Evolutionary conservation across 345 rosid genomes (phyloP).

Genomic region (Salix viminalis): DNA sequence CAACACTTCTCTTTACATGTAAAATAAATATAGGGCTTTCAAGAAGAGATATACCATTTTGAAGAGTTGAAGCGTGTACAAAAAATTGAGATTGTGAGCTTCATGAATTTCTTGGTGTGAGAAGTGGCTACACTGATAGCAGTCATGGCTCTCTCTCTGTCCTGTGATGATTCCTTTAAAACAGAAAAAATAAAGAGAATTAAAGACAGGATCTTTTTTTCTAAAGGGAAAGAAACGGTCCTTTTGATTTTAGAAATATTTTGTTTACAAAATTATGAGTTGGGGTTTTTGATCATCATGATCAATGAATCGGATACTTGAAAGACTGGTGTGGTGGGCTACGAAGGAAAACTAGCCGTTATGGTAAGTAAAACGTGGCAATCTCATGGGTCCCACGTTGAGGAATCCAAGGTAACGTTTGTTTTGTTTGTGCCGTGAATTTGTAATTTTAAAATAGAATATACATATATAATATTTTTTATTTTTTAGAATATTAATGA

Average conservation of each 20-base stretch:
- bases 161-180: neutral
- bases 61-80: slow-evolving; percentile 68
- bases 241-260: slow-evolving; percentile 7
- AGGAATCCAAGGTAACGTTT: neutral
- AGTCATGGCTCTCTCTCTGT: slow-evolving; percentile 34
- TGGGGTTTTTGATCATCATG: no score
- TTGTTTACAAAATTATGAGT: no score
- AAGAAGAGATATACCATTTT: slow-evolving; percentile 51
- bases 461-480: no score
- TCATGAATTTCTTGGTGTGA: slow-evolving; percentile 60
- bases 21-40: no score
- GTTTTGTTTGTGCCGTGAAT: neutral
- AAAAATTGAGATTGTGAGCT: slow-evolving; percentile 58
- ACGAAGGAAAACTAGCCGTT: neutral
- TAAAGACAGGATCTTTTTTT: neutral
- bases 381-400: neutral
- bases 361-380: neutral
- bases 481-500: no score
- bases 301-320: no score
- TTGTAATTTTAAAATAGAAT: no score
- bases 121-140: slow-evolving; percentile 43
- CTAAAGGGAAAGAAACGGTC: slow-evolving; percentile 39
- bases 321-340: neutral
- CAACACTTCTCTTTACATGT: no score
- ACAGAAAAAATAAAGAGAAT: neutral